Evolutionary conservation across 441 rosid genomes (phyloP), one percentile per base, ranked within the genome.

Genomic region (Viola pubescens): DNA sequence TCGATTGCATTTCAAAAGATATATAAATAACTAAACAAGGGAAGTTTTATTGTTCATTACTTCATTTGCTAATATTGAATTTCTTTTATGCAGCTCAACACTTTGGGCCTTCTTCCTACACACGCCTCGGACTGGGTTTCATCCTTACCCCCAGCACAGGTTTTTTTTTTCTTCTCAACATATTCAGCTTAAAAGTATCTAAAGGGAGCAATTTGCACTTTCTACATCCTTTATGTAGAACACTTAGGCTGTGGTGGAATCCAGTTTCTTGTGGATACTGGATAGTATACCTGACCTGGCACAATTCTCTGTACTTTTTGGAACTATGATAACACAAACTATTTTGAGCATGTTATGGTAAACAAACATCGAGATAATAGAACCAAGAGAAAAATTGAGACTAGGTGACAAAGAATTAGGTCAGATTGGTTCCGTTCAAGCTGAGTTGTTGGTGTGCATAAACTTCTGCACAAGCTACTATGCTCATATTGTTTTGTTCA

Each of bases 51-150:
- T 49, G 42, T 46, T 11, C 40, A 9, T 37, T 39, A 26, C 5
- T 50, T 9, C 49, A 47, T 42, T 54, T 61, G 37, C 37, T 69
- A 58, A 56, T 45, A 40, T 64, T 53, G 16, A 65, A 48, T 52
- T 41, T 68, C 9, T 43, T 73, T 70, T 44, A 37, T 54, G 71
- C 85, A 94, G 99, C 94, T 94, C 43, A 94, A 94, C 77, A 78
- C 97, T 3, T 62, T 94, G 86, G 97, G 99, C 44, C 95, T 94
- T 73, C 97, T 94, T 70, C 99, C 99, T 52, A 94, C 97, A 6
- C 95, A 88, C 68, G 91, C 97, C 69, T 94, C 97, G 4, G 99
- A 94, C 54, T 94, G 99, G 99, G 99, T 94, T 58, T 94, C 97
- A 54, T 88, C 96, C 56, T 80, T 94, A 63, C 74, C 99, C 38